These are phyloP conservation scores for Cicer arietinum DNA, from an alignment of 306 rosid genomes.

Conservation along the genomic window DNA sequence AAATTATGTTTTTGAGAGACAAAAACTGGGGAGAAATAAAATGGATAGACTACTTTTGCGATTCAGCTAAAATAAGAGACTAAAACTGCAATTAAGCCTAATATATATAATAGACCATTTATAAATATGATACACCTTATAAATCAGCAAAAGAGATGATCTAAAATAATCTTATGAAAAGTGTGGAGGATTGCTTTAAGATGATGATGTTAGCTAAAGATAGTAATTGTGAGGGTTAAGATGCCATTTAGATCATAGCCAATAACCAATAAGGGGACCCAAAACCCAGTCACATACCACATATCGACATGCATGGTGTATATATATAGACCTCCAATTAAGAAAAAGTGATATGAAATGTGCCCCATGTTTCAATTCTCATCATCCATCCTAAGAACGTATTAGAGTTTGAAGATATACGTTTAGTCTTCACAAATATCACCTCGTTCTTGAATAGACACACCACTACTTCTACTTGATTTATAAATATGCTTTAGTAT, in stretches of 20 bases:
- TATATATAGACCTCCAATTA: constrained; percentile 34
- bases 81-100: too few relatives aligned
- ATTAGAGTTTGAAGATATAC: constrained; percentile 39
- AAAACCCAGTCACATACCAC: constrained; percentile 48
- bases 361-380: constrained; percentile 44
- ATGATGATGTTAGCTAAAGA: constrained; percentile 30
- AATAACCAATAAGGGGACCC: constrained; percentile 57
- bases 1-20: too few relatives aligned
- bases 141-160: too few relatives aligned
- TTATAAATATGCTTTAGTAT: constrained; percentile 26
- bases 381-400: constrained; percentile 50
- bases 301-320: constrained; percentile 42
- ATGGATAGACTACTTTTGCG: too few relatives aligned
- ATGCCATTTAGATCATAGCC: constrained; percentile 61
- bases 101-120: too few relatives aligned
- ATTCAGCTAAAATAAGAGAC: too few relatives aligned
- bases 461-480: constrained; percentile 31
- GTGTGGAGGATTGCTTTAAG: constrained; percentile 41
- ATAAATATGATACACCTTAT: too few relatives aligned
- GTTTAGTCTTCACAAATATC: constrained; percentile 46
- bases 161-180: constrained; percentile 14
- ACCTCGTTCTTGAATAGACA: constrained; percentile 44
- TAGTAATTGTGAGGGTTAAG: constrained; percentile 47
- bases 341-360: constrained; percentile 38
- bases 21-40: too few relatives aligned